Base-by-base conservation (phyloP, 805 yeast species). In the Candida sanyiensis region DNA sequence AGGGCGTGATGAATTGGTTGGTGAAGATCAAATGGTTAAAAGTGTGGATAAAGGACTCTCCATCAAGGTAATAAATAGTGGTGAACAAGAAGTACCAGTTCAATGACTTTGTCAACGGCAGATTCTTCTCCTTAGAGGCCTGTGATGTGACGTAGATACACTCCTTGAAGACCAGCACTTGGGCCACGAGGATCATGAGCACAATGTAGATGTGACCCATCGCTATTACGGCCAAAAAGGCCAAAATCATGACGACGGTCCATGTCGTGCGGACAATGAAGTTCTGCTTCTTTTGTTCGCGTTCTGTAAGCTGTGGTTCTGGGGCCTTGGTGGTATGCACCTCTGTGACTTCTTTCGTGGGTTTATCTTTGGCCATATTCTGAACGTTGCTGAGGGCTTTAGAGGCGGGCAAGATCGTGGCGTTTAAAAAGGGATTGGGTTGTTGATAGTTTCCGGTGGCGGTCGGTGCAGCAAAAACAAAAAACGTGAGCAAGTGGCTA, bases 81-180 rank as follows among this genome's bases (percentile, higher is more conserved):
- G 95, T 77, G 44, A 82, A 73, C 44, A 93, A 66, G 49, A 89
- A 84, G 64, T 90, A 90, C 97, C 97, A 90, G 59, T 87, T 87
- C 54, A 90, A 67, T n/a, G 83, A 72, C 41, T 79, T 75, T 33
- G 90, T 86, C 60, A 82, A 75, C 17, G 94, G 94, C 51, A 93
- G 65, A 41, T 85, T 84, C 58, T 80, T 83, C 53, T 84, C 89
- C 49, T 83, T 70, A 15, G 90, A 83, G 2, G 96, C 89, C 28
- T 64, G 65, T 48, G 81, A 85, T 17, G 93, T 72, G 12, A 95
- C 90, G 27, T 82, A 76, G 48, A 93, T 90, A 56, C 93, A 87
- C 63, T 93, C 98, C 54, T 78, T 87, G 63, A 88, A 93, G 5
- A 94, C 86, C 40, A 88, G 72, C 22, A 84, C 69, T 62, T 93